Evolutionary conservation across 148 eudicot genomes (phyloP), one percentile per base, ranked within the genome.

Genomic region (Camellia sinensis): DNA sequence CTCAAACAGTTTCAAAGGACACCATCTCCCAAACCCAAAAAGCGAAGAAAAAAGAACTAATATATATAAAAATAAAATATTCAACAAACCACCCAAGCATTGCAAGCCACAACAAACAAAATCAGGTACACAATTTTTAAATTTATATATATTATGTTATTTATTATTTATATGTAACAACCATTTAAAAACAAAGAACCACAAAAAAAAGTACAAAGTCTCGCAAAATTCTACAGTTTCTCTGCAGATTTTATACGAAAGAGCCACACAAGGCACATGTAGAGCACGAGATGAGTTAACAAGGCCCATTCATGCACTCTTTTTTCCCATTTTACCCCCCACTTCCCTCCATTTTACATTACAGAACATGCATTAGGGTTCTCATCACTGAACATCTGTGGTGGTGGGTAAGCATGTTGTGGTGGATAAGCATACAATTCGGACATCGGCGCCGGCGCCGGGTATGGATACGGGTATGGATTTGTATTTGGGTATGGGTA

Each of bases 321-420:
- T 52, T 65, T 67, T 82, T n/a, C 86, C 81, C 52, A 63, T 76
- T 73, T 50, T 80, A 79, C 82, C 90, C 88, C 77, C 68, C 57
- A 3, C 19, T 0, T 29, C 22, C 63, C 18, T 19, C 45, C 3
- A 7, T 61, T 78, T 90, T 87, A 93, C 94, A 93, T 95, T 3
- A 95, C 88, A 17, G 90, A 83, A 76, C 98, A 95, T 73, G 96
- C 98, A 85, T 95, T 91, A 67, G 97, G 98, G 82, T 95, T 95
- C 88, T 95, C 98, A 77, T 94, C 98, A 76, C 98, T 92, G 78
- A 94, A 94, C 66, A 92, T 92, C 73, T 94, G 98, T 9, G 98
- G 86, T 9, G 98, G 86, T 6, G 86, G 59, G 67, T 69, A 50
- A 17, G 37, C 37, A 29, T 29, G 37, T 29, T 29, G 37, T 29